A percentile compares a stretch with the other conserved stretches of the same genome.
phyloP scores from a whole-genome alignment of 139 green algal genomes.

The Mychonastes homosphaera region DNA sequence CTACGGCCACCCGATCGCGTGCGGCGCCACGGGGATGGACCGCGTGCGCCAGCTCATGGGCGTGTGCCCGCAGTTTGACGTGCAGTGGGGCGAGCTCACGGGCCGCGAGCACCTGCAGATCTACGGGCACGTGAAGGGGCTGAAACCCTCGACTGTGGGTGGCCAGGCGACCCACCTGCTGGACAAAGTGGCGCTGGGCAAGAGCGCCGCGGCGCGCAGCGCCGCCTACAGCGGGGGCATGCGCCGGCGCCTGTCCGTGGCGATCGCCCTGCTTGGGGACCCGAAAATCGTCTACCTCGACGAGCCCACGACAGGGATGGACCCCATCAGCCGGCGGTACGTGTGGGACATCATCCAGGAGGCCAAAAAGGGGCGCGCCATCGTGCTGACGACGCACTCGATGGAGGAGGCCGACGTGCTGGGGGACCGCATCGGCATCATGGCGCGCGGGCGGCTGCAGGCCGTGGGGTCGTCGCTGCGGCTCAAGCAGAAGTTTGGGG shows the following conservation, averaged over 20 bases:
- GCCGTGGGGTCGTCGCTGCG: constrained; percentile 70
- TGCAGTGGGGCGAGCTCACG: constrained; percentile 84
- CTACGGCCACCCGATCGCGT: constrained; percentile 54
- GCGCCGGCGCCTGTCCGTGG: constrained; percentile 72
- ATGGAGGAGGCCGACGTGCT: constrained; percentile 98
- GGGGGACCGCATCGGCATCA: constrained; percentile 85
- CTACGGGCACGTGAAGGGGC: constrained; percentile 75
- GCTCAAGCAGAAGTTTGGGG: constrained; percentile 86
- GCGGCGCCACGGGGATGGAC: constrained; percentile 54
- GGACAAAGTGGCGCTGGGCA: constrained; percentile 54
- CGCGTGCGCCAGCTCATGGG: constrained; percentile 63
- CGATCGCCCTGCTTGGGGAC: constrained; percentile 83
- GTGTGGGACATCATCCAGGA: constrained; percentile 90
- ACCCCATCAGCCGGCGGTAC: constrained; percentile 71
- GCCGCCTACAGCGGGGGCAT: constrained; percentile 70
- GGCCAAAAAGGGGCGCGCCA: constrained; percentile 62
- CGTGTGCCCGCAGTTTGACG: constrained; percentile 93
- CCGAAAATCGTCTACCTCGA: constrained; percentile 88
- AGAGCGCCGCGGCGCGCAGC: constrained; percentile 29
- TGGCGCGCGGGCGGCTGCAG: constrained; percentile 72
- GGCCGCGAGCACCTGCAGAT: constrained; percentile 83
- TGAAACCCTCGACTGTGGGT: constrained; percentile 24
- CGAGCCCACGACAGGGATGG: constrained; percentile 84
- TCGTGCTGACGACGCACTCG: constrained; percentile 89
- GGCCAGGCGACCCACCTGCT: constrained; percentile 30